These are phyloP conservation scores for Ephemerocybe angulata DNA, from an alignment of 768 basidiomycete genomes.

Conservation along the genomic window DNA sequence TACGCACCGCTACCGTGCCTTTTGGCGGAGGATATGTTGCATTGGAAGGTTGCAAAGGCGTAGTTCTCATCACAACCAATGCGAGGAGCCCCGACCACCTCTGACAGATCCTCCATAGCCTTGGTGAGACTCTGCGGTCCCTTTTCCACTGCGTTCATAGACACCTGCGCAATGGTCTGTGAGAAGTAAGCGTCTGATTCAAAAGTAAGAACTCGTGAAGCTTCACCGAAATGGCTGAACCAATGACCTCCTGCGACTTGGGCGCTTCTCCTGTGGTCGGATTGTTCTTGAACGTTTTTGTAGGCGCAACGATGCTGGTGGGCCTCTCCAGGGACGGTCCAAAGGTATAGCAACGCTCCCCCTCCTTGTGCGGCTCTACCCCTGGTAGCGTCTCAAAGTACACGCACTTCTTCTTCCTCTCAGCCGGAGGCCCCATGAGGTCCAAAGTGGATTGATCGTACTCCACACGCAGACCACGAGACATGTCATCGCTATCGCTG, in stretches of 20 bases:
- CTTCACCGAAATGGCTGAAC: neutral
- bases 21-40: neutral
- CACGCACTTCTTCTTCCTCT: neutral
- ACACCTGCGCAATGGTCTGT: neutral
- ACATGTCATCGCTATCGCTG: no score
- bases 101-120: neutral
- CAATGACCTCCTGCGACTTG: neutral
- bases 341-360: neutral
- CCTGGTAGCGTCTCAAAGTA: neutral
- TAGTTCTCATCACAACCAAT: neutral
- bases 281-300: neutral
- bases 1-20: neutral
- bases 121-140: neutral
- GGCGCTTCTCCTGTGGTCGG: neutral
- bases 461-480: no score
- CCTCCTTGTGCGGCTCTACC: neutral
- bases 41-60: neutral
- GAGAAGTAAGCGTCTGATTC: neutral
- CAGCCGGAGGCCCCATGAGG: neutral
- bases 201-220: neutral
- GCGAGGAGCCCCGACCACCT: neutral
- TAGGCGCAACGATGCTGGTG: neutral
- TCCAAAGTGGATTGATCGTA: no score
- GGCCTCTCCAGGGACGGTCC: neutral
- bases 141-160: neutral